A percentile compares a stretch with the other conserved stretches of the same genome.
Evolutionary conservation across 2,329 filamentous ascomycete species (phyloP).

Genomic region (Botryosphaeria dothidea): DNA sequence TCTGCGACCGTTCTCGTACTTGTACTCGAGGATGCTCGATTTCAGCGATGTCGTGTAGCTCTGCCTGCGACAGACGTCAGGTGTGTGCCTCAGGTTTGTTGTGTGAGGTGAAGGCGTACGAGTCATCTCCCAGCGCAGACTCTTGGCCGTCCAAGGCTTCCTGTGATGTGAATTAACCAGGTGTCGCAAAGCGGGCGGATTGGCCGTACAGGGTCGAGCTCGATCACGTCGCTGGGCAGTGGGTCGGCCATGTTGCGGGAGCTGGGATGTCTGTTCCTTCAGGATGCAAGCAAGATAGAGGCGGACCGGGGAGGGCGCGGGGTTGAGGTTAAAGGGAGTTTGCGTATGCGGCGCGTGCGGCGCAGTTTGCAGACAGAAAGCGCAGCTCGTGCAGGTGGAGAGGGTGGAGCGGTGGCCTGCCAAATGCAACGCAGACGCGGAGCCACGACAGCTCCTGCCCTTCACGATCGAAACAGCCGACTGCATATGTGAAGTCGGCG

Average conservation of each 20-base stretch:
- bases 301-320: no score
- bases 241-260: background rate
- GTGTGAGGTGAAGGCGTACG: background rate
- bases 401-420: no score
- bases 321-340: no score
- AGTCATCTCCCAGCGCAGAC: slow-evolving; percentile 1
- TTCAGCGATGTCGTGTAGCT: slow-evolving; percentile 34
- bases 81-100: background rate
- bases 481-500: no score
- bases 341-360: no score
- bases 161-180: background rate
- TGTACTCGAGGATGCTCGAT: slow-evolving; percentile 34
- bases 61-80: background rate
- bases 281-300: no score
- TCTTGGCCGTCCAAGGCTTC: background rate
- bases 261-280: background rate
- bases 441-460: no score
- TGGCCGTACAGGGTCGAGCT: background rate
- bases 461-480: no score
- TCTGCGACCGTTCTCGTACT: slow-evolving; percentile 14
- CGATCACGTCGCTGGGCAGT: background rate
- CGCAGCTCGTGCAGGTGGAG: no score
- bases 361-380: no score
- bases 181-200: background rate
- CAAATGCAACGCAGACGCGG: no score